Evolutionary conservation across 495 filamentous ascomycete genomes (phyloP).

Genomic region (Trypethelium eluteriae): DNA sequence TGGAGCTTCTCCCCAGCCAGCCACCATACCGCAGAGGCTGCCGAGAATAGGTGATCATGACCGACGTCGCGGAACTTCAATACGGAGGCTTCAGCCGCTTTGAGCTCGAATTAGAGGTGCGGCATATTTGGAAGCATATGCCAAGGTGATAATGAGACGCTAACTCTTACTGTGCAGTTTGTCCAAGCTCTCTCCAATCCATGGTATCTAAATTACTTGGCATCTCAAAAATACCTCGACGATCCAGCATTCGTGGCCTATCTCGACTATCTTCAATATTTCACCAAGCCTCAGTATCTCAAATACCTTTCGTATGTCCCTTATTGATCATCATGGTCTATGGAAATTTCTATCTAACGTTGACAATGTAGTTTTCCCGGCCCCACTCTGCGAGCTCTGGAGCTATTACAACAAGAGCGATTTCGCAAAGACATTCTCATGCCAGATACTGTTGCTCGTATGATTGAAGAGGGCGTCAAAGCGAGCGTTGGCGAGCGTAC

Average conservation of each 20-base stretch:
- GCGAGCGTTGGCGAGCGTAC: conserved; percentile 13
- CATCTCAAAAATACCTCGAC: conserved; percentile 43
- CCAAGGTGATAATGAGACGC: conserved; percentile 18
- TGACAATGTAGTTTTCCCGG: conserved; percentile 53
- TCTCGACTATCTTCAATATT: conserved; percentile 79
- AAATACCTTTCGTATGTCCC: conserved; percentile 55
- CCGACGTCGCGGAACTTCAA: neutral
- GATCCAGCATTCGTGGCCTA: conserved; percentile 69
- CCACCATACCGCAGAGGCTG: neutral
- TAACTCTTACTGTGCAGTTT: conserved; percentile 53
- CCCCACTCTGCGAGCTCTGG: conserved; percentile 71
- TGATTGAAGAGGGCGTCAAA: conserved; percentile 53
- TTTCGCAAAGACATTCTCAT: conserved; percentile 78
- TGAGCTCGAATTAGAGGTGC: conserved; percentile 66
- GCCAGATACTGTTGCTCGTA: conserved; percentile 57
- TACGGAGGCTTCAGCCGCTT: conserved; percentile 64
- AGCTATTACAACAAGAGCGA: conserved; percentile 71
- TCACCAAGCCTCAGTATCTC: conserved; percentile 69
- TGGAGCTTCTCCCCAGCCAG: conserved; percentile 6
- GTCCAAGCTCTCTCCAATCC: conserved; percentile 82
- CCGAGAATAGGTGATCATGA: neutral
- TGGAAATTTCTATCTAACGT: neutral
- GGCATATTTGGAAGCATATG: conserved; percentile 13
- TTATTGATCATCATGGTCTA: neutral
- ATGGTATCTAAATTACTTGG: conserved; percentile 71